Evolutionary conservation across 140 eudicot species (phyloP), one percentile per base, ranked within the genome.

Genomic region (Oenanthe javanica): DNA sequence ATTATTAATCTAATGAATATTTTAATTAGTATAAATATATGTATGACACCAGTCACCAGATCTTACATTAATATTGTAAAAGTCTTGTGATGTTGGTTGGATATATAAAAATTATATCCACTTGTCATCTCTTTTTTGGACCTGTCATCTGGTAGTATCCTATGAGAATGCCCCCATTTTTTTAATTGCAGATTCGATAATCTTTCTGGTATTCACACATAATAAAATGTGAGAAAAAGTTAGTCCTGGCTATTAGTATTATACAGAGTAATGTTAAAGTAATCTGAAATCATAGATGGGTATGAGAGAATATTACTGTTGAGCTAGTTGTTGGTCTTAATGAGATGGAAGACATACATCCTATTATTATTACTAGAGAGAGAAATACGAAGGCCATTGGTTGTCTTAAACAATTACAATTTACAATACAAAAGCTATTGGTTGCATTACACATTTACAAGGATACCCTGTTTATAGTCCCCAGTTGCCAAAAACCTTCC

Each of bases 121-220:
- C 31, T n/a, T 2, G 8, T n/a, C 31, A 61, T 61, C 38, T n/a
- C 36, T 61, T 0, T 61, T 9, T n/a, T 61, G 70, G 70, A 61
- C 38, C 70, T 61, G 70, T 61, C 38, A n/a, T 61, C 70, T 61
- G 70, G 70, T 27, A 61, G 70, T 2, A 61, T 61, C 70, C 70
- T 61, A 61, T 61, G 70, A 59, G 13, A n/a, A 59, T 6, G 4
- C 36, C 69, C 69, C 14, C 69, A 21, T n/a, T 6, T n/a, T n/a
- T 59, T 59, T n/a, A 6, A 59, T 18, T n/a, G 4, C 67, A 59
- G 25, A 7, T 21, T 21, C 13, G 25, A 59, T 59, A 1, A 36
- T 36, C 40, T 36, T 36, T 36, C 40, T 36, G 40, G 40, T 36
- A 36, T 36, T 36, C 40, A 6, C 27, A 6, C 66, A 18, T 16